Conservation (phyloP, 2,329 filamentous ascomycete genomes). For the Colletotrichum agaves region DNA sequence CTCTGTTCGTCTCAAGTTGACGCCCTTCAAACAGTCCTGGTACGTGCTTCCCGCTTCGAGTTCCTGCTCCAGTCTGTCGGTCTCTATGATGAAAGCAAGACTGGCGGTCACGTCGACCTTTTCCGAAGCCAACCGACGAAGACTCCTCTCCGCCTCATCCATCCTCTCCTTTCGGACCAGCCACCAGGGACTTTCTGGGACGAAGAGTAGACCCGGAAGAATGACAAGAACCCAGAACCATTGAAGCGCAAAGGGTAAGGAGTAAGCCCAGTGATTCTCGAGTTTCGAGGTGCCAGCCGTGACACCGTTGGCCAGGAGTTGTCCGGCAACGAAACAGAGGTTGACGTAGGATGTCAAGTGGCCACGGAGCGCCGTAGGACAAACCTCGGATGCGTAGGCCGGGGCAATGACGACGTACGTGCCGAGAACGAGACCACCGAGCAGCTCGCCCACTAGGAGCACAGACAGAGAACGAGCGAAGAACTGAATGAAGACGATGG, state of each 20-base stretch:
- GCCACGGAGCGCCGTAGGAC: conserved; percentile 66
- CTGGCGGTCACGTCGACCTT: conserved; percentile 60
- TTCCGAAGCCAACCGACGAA: conserved; percentile 56
- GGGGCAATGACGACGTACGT: conserved; percentile 69
- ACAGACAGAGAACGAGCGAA: conserved; percentile 66
- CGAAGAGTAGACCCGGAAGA: conserved; percentile 56
- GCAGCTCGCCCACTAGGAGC: conserved; percentile 69
- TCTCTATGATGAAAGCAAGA: conserved; percentile 67
- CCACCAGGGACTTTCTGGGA: conserved; percentile 64
- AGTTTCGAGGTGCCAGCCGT: conserved; percentile 55
- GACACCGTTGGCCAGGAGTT: conserved; percentile 63
- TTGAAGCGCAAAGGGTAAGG: conserved; percentile 60
- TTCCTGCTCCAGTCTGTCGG: conserved; percentile 65
- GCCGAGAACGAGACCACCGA: conserved; percentile 70
- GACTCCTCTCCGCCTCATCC: conserved; percentile 53
- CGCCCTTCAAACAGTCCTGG: conserved; percentile 60
- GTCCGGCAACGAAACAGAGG: conserved; percentile 71
- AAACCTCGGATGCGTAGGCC: conserved; percentile 70
- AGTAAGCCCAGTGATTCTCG: conserved; percentile 59
- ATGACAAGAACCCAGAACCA: conserved; percentile 62
- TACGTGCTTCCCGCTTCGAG: conserved; percentile 61
- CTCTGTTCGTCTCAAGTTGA: conserved; percentile 63
- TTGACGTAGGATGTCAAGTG: conserved; percentile 70
- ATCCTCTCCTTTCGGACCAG: conserved; percentile 54
- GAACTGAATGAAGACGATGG: conserved; percentile 71